Percentiles rank a stretch among this genome's conserved stretches.
Conservation (phyloP, 352 stramenopile genomes). For the Phytophthora sansomeana region DNA sequence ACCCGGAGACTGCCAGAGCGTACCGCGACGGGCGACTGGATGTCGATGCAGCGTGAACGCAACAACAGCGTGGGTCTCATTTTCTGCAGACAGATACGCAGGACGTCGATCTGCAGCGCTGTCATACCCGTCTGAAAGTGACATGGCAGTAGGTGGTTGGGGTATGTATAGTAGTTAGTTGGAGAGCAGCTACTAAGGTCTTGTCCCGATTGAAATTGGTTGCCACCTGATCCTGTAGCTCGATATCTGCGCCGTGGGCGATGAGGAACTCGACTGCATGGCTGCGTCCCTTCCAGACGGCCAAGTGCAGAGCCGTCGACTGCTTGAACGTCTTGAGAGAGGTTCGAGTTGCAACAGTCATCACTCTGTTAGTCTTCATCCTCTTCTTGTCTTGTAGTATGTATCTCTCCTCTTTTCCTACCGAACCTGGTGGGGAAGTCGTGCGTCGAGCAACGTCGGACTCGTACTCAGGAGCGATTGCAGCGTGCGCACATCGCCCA, state of each 20-base stretch:
- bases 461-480: conserved; percentile 23
- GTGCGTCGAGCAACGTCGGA: conserved; percentile 36
- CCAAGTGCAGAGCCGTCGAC: conserved; percentile 46
- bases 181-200: too few relatives aligned
- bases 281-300: conserved; percentile 41
- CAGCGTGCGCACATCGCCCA: conserved; percentile 22
- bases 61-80: conserved; percentile 52
- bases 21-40: conserved; percentile 49
- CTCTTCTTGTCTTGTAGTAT: too few relatives aligned
- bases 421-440: conserved; percentile 33
- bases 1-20: neutral
- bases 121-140: conserved; percentile 41
- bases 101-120: conserved; percentile 53
- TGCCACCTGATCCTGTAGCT: conserved; percentile 43
- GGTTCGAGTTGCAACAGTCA: conserved; percentile 17
- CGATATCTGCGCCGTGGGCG: conserved; percentile 39
- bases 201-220: too few relatives aligned
- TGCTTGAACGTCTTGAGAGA: conserved; percentile 44
- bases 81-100: conserved; percentile 53
- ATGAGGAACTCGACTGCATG: conserved; percentile 39
- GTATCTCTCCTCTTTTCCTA: neutral
- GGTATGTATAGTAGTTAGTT: too few relatives aligned
- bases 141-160: neutral
- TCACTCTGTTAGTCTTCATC: conserved; percentile 4
- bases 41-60: conserved; percentile 47